Conservation (phyloP, 345 rosid species). For the Populus nigra region DNA sequence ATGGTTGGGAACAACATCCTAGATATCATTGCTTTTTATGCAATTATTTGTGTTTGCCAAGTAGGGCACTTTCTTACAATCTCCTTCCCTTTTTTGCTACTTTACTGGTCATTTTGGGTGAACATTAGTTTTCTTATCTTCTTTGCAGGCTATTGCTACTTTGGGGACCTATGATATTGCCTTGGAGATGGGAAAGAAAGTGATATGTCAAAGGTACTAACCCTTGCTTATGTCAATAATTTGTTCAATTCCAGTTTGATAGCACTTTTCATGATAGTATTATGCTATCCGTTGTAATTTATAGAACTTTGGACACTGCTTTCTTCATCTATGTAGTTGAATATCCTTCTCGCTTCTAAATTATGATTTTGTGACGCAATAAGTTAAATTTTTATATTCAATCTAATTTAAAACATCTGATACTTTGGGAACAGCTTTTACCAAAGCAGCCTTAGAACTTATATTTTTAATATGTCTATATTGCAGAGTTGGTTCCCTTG, state of each 20-base stretch:
- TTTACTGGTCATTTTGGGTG: neutral
- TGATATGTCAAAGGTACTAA: constrained; percentile 77
- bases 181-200: constrained; percentile 84
- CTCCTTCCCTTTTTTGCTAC: neutral
- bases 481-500: neutral
- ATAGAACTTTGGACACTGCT: neutral
- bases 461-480: neutral
- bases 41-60: neutral
- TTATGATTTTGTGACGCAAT: neutral
- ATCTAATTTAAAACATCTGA: neutral
- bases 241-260: neutral
- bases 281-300: neutral
- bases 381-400: too few species aligned
- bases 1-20: neutral
- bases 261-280: neutral
- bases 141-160: constrained; percentile 68
- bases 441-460: neutral
- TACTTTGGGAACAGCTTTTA: neutral
- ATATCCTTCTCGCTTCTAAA: neutral
- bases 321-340: neutral
- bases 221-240: neutral
- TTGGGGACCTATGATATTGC: constrained; percentile 91
- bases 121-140: neutral
- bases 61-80: neutral
- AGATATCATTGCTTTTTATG: neutral